Percentiles rank a stretch among this genome's conserved stretches.
Evolutionary conservation across 2,329 filamentous ascomycete species (phyloP).

Genomic region (Lomentospora prolificans): DNA sequence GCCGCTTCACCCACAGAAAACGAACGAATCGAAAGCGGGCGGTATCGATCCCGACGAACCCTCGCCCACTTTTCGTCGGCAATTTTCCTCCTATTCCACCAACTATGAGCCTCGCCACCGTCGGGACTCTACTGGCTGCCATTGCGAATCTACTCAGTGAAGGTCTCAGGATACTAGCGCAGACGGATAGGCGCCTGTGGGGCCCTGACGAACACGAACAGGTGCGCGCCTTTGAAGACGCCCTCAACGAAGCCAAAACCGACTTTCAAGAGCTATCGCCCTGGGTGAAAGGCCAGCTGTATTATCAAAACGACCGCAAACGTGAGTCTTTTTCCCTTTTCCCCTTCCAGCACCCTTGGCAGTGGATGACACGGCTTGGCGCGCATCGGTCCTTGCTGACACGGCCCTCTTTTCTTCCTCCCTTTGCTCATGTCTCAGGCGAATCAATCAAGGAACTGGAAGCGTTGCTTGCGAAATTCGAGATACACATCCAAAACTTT

Average conservation of each 20-base stretch:
- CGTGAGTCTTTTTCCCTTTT: conserved; percentile 24
- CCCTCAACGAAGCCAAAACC: conserved; percentile 49
- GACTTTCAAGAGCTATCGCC: conserved; percentile 50
- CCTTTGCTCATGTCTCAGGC: conserved; percentile 21
- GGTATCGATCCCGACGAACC: background rate
- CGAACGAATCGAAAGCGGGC: background rate
- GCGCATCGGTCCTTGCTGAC: background rate
- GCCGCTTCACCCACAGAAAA: background rate
- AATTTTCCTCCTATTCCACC: background rate
- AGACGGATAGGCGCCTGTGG: conserved; percentile 50
- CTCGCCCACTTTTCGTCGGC: background rate
- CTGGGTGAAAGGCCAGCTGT: conserved; percentile 44
- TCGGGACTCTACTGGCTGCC: conserved; percentile 47
- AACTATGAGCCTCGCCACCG: conserved; percentile 35
- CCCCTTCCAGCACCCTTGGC: background rate
- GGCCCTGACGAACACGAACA: conserved; percentile 50
- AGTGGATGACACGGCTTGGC: conserved; percentile 1
- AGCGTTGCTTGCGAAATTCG: conserved; percentile 33
- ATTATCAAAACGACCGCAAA: conserved; percentile 48
- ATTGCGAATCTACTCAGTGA: conserved; percentile 46
- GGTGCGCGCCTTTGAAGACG: conserved; percentile 40
- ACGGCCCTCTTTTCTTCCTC: background rate
- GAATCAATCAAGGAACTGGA: conserved; percentile 43
- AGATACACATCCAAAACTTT: conserved; percentile 37
- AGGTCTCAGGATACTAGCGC: conserved; percentile 41